Evolutionary conservation across 805 yeast genomes (phyloP), one percentile per base, ranked within the genome.

Genomic region (Pichia ethanolica): DNA sequence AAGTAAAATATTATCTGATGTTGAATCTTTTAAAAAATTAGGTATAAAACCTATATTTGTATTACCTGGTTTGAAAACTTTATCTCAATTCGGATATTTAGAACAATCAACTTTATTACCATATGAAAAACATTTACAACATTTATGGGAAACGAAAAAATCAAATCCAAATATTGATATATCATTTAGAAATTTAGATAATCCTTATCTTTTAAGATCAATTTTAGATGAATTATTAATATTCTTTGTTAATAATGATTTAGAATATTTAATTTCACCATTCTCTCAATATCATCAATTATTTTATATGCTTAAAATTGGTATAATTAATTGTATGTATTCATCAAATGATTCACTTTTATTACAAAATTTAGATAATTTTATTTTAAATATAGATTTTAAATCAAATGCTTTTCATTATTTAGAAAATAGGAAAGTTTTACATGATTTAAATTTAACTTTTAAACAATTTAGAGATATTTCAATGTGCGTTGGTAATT

Each of bases 331-430:
- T 63, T 81, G 85, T 5, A 79, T 90, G 36, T 86, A 81, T 65
- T 96, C 96, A 0, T 83, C 96, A 7, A 83, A 89, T 1, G 98
- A 93, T 58, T 73, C 82, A 37, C 68, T 90, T 41, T 69, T 91
- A 62, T 64, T 79, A 42, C 68, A 67, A 5, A 65, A 70, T 14
- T 74, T 85, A 30, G 93, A 87, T 50, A 83, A 79, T 55, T 80
- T 89, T 51, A 83, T 91, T 49, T 65, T 82, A 45, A 78, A 84
- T 20, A 75, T 89, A 73, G 95, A 86, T 52, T 75, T 81, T 53
- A 79, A 74, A 47, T 71, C 74, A 35, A 77, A 76, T 54, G 86
- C 79, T 53, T 86, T 89, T 61, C 74, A 83, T 57, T 86, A 74
- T 61, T 70, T 89, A 41, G 86, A 82, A 54, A 80, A 76, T 56